These are phyloP conservation scores for Plantago rigida DNA, from an alignment of 305 asterid species.

Conservation along the genomic window DNA sequence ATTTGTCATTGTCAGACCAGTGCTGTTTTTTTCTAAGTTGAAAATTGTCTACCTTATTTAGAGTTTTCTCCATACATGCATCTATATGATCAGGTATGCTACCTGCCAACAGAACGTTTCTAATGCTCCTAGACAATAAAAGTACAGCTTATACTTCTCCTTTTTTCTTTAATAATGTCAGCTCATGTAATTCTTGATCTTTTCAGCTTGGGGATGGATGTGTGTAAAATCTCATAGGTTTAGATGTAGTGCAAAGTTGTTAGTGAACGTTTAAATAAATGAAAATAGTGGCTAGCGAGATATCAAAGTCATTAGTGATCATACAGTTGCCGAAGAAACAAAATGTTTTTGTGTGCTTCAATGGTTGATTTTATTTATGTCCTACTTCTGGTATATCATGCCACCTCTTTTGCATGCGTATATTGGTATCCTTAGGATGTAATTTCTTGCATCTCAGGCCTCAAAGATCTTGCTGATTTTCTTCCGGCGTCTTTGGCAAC, in stretches of 20 bases:
- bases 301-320: neutral
- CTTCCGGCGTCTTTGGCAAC: slow-evolving; percentile 95
- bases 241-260: neutral
- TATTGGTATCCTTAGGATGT: slow-evolving; percentile 16
- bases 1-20: slow-evolving; percentile 8
- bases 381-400: slow-evolving; percentile 13
- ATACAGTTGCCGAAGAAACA: neutral
- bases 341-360: neutral
- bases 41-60: slow-evolving; percentile 11
- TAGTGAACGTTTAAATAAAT: neutral
- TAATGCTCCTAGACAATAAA: neutral
- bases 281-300: no score
- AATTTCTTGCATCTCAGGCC: slow-evolving; percentile 47
- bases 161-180: neutral
- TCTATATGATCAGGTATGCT: slow-evolving; percentile 10
- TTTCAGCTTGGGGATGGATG: neutral
- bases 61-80: slow-evolving; percentile 13
- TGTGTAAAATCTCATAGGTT: neutral
- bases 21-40: slow-evolving; percentile 8
- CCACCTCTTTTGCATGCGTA: slow-evolving; percentile 20
- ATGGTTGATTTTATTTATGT: neutral
- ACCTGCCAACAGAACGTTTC: slow-evolving; percentile 5
- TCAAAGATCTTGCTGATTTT: slow-evolving; percentile 95
- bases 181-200: neutral
- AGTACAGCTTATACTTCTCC: neutral